These are phyloP conservation scores for Boletus coccyginus DNA, from an alignment of 768 basidiomycete genomes.

Conservation along the genomic window DNA sequence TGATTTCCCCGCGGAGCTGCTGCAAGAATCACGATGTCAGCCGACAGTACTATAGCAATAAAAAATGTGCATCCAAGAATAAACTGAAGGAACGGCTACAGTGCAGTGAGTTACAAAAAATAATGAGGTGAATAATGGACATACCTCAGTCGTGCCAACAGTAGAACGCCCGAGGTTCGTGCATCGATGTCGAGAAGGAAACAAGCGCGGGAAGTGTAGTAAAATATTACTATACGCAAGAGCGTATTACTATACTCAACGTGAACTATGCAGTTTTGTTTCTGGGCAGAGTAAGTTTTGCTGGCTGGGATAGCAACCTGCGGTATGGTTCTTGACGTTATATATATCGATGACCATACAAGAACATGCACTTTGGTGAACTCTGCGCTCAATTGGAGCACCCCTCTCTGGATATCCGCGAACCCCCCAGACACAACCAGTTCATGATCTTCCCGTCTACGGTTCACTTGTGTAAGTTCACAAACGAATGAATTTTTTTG, in stretches of 20 bases:
- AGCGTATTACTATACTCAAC: too few relatives aligned
- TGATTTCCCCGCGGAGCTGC: conserved; percentile 9
- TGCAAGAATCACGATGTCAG: not conserved
- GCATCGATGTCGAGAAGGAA: too few relatives aligned
- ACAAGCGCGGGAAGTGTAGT: too few relatives aligned
- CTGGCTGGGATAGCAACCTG: conserved; percentile 9
- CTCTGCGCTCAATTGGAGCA: not conserved
- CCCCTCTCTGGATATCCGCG: conserved; percentile 7
- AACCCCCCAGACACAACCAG: conserved; percentile 4
- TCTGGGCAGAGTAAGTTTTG: conserved; percentile 4
- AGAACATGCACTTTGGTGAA: not conserved
- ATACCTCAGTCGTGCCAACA: too few relatives aligned
- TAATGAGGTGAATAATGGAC: too few relatives aligned
- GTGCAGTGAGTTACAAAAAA: too few relatives aligned
- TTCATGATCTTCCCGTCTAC: not conserved
- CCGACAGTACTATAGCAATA: too few relatives aligned
- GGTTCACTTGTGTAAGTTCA: not conserved
- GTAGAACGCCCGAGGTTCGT: too few relatives aligned
- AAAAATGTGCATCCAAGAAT: not conserved
- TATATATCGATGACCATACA: not conserved
- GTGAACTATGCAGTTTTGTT: not conserved
- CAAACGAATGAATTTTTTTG: not conserved
- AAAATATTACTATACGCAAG: too few relatives aligned
- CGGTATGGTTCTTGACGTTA: not conserved
- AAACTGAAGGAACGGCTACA: too few relatives aligned